Percentiles rank a stretch among this genome's conserved stretches.
These are phyloP conservation scores for Blepharisma japonicum DNA, from an alignment of 73 alveolate genomes.

Conservation along the genomic window DNA sequence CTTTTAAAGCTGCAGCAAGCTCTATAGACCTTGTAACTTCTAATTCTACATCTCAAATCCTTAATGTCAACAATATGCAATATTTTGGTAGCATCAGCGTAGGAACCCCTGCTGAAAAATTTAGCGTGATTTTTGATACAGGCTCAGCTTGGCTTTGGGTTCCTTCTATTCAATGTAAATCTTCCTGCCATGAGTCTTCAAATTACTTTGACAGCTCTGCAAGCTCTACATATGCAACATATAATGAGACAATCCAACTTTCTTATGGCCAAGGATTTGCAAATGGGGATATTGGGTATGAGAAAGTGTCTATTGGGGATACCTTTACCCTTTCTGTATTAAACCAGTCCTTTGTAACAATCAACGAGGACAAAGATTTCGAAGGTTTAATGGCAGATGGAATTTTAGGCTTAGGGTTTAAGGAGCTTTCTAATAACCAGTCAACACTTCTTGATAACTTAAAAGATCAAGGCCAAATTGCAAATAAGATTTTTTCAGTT, in stretches of 20 bases:
- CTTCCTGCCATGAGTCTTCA: conserved; percentile 4
- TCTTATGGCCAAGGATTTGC: conserved; percentile 21
- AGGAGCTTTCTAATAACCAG: conserved; percentile 1
- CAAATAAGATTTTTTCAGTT: neutral
- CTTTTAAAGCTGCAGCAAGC: too few relatives aligned
- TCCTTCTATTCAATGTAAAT: neutral
- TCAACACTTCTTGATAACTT: neutral
- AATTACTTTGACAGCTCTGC: neutral
- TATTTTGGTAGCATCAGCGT: neutral
- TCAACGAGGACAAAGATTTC: neutral
- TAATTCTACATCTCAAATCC: too few relatives aligned
- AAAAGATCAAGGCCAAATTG: neutral
- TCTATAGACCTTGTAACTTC: too few relatives aligned
- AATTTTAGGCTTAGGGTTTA: conserved; percentile 5
- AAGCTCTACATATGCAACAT: neutral
- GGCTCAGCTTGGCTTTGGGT: conserved; percentile 12
- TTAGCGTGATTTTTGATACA: neutral
- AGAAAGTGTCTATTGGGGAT: conserved; percentile 9
- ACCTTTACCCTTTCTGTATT: too few relatives aligned
- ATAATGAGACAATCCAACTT: neutral
- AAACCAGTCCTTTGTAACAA: too few relatives aligned
- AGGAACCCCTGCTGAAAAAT: neutral
- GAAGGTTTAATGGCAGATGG: conserved; percentile 11
- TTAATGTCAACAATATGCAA: conserved; percentile 25
- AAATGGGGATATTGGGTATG: neutral